phyloP scores from a whole-genome alignment of 306 rosid species.

The Lablab purpureus region DNA sequence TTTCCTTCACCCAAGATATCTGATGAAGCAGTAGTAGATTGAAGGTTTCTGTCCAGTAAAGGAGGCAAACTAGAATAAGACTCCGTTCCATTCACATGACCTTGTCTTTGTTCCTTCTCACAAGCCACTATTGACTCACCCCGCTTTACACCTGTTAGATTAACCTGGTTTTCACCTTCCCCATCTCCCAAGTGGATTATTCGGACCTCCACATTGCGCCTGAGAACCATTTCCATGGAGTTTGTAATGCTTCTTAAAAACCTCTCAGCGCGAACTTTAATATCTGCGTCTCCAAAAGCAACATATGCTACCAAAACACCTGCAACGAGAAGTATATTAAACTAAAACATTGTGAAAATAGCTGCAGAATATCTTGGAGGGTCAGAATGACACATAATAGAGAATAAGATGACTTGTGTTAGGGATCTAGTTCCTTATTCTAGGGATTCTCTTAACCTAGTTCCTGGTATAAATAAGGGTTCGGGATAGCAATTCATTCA shows the following conservation, averaged over 20 bases:
- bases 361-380: background rate
- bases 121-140: constrained; percentile 44
- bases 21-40: constrained; percentile 64
- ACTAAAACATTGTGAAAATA: constrained; percentile 22
- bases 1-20: constrained; percentile 64
- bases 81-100: constrained; percentile 47
- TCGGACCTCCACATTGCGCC: constrained; percentile 90
- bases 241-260: constrained; percentile 93
- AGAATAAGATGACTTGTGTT: background rate
- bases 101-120: constrained; percentile 60
- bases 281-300: constrained; percentile 75
- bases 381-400: background rate
- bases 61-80: constrained; percentile 63
- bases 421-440: background rate
- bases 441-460: no score
- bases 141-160: constrained; percentile 53
- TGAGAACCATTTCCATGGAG: constrained; percentile 92
- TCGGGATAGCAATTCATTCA: no score
- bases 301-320: constrained; percentile 87
- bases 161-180: constrained; percentile 63
- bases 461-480: no score
- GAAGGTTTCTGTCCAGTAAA: constrained; percentile 63
- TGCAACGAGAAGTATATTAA: constrained; percentile 52
- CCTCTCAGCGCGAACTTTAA: constrained; percentile 93
- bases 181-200: constrained; percentile 78